Evolutionary conservation across 208 protist species (phyloP).

Genomic region (Polymyxa betae): DNA sequence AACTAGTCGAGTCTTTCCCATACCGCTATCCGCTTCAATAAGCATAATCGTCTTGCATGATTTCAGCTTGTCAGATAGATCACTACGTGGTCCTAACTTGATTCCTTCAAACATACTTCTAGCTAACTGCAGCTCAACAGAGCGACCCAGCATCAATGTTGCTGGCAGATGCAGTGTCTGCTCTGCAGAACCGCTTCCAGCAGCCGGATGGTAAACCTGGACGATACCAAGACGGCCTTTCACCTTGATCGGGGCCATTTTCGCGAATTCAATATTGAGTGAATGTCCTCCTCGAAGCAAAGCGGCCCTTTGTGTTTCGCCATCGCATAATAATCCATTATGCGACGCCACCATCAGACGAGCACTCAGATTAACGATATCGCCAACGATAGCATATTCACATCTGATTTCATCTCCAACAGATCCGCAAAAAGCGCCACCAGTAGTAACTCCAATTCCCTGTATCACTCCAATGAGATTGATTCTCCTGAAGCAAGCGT

Average conservation of each 20-base stretch:
- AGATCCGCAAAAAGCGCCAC: slow-evolving; percentile 49
- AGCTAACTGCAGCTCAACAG: not conserved
- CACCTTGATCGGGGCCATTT: slow-evolving; percentile 42
- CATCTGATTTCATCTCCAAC: slow-evolving; percentile 41
- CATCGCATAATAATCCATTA: slow-evolving; percentile 47
- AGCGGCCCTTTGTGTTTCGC: slow-evolving; percentile 7
- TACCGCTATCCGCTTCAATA: slow-evolving; percentile 4
- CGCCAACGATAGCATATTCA: slow-evolving; percentile 53
- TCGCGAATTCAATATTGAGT: not conserved
- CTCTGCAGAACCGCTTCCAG: not conserved
- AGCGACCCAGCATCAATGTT: slow-evolving; percentile 15
- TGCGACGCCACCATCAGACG: slow-evolving; percentile 56
- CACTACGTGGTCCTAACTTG: too few species aligned
- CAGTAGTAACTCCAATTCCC: slow-evolving; percentile 46
- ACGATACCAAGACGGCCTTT: slow-evolving; percentile 46
- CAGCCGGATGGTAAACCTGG: not conserved
- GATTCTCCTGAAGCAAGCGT: not conserved
- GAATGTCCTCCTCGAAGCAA: slow-evolving; percentile 4
- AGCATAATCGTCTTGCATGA: not conserved
- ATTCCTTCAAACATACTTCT: not conserved
- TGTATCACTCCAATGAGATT: not conserved
- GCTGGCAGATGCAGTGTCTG: not conserved
- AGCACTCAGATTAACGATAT: slow-evolving; percentile 54
- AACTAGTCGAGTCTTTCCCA: slow-evolving; percentile 42
- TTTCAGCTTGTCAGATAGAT: not conserved